Conservation (phyloP, 2,329 filamentous ascomycete species). For the Truncatella angustata region DNA sequence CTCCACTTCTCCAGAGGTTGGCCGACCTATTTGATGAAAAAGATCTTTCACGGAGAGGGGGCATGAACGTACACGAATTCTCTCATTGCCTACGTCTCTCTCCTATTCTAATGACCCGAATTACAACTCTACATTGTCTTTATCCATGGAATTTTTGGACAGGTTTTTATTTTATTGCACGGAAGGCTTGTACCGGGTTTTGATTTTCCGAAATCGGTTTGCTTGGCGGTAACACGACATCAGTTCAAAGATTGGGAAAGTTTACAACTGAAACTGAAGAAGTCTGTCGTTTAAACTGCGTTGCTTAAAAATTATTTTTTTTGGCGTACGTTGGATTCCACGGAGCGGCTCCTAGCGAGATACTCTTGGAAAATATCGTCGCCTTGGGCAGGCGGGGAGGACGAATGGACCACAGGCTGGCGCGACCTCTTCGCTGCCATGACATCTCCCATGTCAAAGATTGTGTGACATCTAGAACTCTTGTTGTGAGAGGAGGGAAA, state of each 20-base stretch:
- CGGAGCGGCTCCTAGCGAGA: neutral
- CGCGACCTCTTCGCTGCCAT: conserved; percentile 31
- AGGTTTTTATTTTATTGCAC: conserved; percentile 6
- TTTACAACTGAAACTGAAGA: conserved; percentile 12
- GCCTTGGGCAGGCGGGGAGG: conserved; percentile 22
- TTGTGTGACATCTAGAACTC: neutral
- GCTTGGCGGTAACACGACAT: conserved; percentile 15
- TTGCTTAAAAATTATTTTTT: conserved; percentile 23
- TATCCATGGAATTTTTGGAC: conserved; percentile 15
- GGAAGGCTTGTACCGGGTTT: conserved; percentile 11
- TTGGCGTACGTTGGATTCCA: conserved; percentile 20
- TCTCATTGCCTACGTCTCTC: conserved; percentile 23
- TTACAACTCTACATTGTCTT: conserved; percentile 21
- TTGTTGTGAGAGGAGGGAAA: conserved; percentile 7
- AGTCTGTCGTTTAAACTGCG: conserved; percentile 25
- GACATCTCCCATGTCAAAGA: conserved; percentile 27
- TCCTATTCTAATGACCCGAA: conserved; percentile 28
- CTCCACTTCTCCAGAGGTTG: conserved; percentile 53
- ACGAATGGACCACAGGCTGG: conserved; percentile 29
- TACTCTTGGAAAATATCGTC: neutral
- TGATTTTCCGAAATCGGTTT: conserved; percentile 14
- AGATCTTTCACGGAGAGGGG: conserved; percentile 31
- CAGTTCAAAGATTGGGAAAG: conserved; percentile 11
- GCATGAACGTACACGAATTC: conserved; percentile 27
- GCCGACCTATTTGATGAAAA: conserved; percentile 45